phyloP scores from a whole-genome alignment of 352 stramenopile genomes.

The Phytophthora nicotianae region DNA sequence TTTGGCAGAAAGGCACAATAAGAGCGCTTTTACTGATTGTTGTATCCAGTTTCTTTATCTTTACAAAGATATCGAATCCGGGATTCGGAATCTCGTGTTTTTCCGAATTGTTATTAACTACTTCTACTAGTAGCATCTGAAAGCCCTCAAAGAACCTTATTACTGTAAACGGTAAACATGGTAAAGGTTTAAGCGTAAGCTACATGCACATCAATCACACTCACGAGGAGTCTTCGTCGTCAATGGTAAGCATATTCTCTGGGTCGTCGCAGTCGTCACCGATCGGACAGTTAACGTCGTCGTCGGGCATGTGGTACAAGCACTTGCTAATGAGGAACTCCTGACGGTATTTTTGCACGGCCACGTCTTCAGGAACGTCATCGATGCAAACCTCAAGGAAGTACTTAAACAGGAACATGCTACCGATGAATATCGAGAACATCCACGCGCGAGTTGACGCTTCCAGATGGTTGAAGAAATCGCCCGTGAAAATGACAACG shows the following conservation, averaged over 20 bases:
- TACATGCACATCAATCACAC: slow-evolving; percentile 8
- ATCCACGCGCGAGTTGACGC: slow-evolving; percentile 72
- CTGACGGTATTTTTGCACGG: slow-evolving; percentile 75
- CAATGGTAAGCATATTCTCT: slow-evolving; percentile 57
- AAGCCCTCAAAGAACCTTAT: no score
- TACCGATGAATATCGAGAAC: slow-evolving; percentile 78
- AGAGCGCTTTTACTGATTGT: no score
- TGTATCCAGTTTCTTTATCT: no score
- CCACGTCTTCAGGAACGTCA: slow-evolving; percentile 73
- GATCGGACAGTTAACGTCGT: slow-evolving; percentile 54
- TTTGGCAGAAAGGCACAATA: no score
- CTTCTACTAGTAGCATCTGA: no score
- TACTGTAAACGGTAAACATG: no score
- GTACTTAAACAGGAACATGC: slow-evolving; percentile 89
- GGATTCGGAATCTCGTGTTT: no score
- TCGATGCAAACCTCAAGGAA: slow-evolving; percentile 75
- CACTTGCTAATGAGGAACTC: slow-evolving; percentile 90
- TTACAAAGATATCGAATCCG: no score
- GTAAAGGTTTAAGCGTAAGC: not conserved
- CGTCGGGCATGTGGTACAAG: slow-evolving; percentile 83
- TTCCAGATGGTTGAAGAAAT: slow-evolving; percentile 70
- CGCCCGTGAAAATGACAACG: slow-evolving; percentile 93
- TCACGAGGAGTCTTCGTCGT: slow-evolving; percentile 60
- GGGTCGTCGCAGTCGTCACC: slow-evolving; percentile 40
- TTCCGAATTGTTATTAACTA: no score